A percentile compares a stretch with the other conserved stretches of the same genome.
These are phyloP conservation scores for Pseudozyma sp. DNA, from an alignment of 1,284 basidiomycete genomes.

Conservation along the genomic window DNA sequence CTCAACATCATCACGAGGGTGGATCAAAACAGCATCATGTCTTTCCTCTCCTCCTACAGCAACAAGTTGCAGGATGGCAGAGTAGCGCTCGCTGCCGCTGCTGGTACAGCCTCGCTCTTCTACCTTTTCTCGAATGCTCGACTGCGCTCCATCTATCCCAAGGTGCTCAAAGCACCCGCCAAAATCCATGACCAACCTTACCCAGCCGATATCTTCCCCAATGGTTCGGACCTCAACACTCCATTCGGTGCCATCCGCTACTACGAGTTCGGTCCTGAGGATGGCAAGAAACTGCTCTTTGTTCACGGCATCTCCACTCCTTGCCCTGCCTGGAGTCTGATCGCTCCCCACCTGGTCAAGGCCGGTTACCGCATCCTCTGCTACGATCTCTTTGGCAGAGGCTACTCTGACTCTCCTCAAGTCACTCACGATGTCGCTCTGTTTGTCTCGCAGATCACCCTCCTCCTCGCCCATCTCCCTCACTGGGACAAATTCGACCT, in stretches of 20 bases:
- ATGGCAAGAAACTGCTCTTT: slow-evolving; percentile 60
- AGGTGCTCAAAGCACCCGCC: slow-evolving; percentile 41
- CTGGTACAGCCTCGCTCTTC: slow-evolving; percentile 39
- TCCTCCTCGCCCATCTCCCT: slow-evolving; percentile 42
- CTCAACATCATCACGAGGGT: background rate
- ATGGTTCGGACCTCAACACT: slow-evolving; percentile 35
- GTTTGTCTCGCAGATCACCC: slow-evolving; percentile 45
- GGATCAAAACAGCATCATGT: slow-evolving; percentile 9
- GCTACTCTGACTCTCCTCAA: slow-evolving; percentile 46
- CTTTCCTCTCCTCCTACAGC: slow-evolving; percentile 20
- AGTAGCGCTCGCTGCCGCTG: slow-evolving; percentile 30
- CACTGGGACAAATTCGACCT: slow-evolving; percentile 51
- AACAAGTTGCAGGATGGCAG: slow-evolving; percentile 26
- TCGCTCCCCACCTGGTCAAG: slow-evolving; percentile 35
- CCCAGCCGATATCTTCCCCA: slow-evolving; percentile 42
- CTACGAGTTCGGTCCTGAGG: slow-evolving; percentile 58
- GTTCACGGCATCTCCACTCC: slow-evolving; percentile 62
- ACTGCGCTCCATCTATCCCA: slow-evolving; percentile 40
- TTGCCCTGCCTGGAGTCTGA: slow-evolving; percentile 36
- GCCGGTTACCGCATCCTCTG: slow-evolving; percentile 50
- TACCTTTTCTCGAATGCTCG: slow-evolving; percentile 27
- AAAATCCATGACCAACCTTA: slow-evolving; percentile 39
- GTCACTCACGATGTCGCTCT: slow-evolving; percentile 46
- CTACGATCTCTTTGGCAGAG: slow-evolving; percentile 49
- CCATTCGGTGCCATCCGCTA: slow-evolving; percentile 45